phyloP scores from a whole-genome alignment of 768 basidiomycete genomes.

The Leucosporidium scottii region DNA sequence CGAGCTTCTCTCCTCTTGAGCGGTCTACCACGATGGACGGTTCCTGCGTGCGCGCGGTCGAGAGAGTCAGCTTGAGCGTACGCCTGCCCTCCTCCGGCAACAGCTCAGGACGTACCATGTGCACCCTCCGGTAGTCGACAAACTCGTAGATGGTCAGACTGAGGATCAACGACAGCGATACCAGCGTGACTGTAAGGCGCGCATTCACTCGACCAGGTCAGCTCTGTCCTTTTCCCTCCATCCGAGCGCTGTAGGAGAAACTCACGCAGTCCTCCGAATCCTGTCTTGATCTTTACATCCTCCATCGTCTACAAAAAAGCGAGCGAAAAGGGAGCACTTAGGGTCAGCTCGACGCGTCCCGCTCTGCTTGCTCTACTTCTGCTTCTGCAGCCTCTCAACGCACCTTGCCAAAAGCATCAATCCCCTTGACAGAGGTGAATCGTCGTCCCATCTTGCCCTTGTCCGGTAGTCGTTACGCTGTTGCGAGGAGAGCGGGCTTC shows the following conservation, averaged over 20 bases:
- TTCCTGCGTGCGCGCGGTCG: conserved; percentile 19
- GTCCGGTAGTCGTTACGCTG: too few relatives aligned
- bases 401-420: conserved; percentile 99
- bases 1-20: conserved; percentile 87
- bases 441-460: conserved; percentile 15
- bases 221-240: not conserved
- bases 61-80: too few relatives aligned
- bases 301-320: conserved; percentile 72
- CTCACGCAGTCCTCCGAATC: conserved; percentile 59
- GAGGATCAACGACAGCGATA: conserved; percentile 85
- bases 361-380: not conserved
- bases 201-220: not conserved
- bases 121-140: conserved; percentile 82
- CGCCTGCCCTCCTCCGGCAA: not conserved
- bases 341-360: conserved; percentile 2
- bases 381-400: conserved; percentile 27
- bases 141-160: conserved; percentile 90
- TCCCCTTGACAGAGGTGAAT: conserved; percentile 56
- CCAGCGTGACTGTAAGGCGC: conserved; percentile 64
- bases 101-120: conserved; percentile 35
- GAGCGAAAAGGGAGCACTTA: not conserved
- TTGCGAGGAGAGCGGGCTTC: too few relatives aligned
- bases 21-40: conserved; percentile 89
- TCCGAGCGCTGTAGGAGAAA: conserved; percentile 48
- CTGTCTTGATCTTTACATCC: conserved; percentile 98